Base-by-base conservation (phyloP, 2,329 filamentous ascomycete species). In the Nigrospora sphaerica region DNA sequence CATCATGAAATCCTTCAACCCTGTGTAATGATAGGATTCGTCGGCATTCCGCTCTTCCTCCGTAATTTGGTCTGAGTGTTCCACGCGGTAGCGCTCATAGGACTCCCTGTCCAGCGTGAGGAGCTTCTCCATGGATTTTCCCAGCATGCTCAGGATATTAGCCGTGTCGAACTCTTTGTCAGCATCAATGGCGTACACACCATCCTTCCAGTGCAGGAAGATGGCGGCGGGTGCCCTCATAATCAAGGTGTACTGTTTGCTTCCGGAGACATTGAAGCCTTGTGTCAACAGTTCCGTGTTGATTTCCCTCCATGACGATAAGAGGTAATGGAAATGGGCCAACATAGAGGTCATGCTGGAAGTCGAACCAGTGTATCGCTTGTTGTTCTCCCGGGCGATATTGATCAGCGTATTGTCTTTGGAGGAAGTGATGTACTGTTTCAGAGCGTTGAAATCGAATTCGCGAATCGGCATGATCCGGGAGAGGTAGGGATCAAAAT, bases 91-190 rank as follows among this genome's bases (percentile, higher is more conserved):
- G 52, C 83, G 83, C 65, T 96, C 90, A 59, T 86, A 98, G 2
- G 95, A 84, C 9, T 87, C 80, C 45, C 82, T 91, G 2, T 87
- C 78, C 16, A 93, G 67, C 0, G 93, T 97, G 28, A 98, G 75
- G 31, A 97, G 77, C 66, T 97, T 96, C 66, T 98, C 93, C 83
- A 98, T 90, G 0, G 91, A 95, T 60, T 95, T 93, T 13, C 93
- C 93, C 14, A 98, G 77, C 75, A 92, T 89, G 67, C 86, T 93
- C 42, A 98, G 75, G 32, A 98, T 80, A 54, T 88, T 97, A 32
- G 87, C 85, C 9, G 72, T 77, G 57, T 96, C 91, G 55, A 81
- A 93, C 61, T 95, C 80, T 67, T 97, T 98, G 66, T 98, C 93
- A 1, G 91, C 88, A 62, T 98, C 93, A 49, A 98, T 93, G 6